A percentile compares a stretch with the other conserved stretches of the same genome.
These are phyloP conservation scores for Arachis hypogaea DNA, from an alignment of 306 rosid genomes.

Conservation along the genomic window DNA sequence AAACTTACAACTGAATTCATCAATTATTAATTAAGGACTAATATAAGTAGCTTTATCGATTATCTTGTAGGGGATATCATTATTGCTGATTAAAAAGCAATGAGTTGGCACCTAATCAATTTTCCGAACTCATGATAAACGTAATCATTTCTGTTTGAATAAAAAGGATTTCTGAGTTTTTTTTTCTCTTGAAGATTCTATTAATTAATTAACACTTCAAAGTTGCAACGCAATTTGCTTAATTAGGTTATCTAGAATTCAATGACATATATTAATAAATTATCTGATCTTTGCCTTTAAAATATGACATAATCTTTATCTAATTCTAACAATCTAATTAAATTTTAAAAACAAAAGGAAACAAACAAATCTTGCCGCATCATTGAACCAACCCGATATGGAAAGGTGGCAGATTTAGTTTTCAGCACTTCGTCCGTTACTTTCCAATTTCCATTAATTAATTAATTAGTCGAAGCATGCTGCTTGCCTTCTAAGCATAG, in stretches of 20 bases:
- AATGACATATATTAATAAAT: not conserved
- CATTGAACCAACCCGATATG: conserved; percentile 45
- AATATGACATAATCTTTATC: not conserved
- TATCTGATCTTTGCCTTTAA: not conserved
- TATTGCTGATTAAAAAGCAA: conserved; percentile 18
- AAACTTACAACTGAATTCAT: conserved; percentile 21
- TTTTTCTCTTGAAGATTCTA: not conserved
- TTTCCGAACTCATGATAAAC: not conserved
- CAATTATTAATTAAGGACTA: conserved; percentile 30
- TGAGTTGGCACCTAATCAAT: not conserved
- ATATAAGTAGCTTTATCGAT: not conserved
- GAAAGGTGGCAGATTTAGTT: conserved; percentile 45
- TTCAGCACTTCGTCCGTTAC: conserved; percentile 28
- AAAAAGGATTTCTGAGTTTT: not conserved
- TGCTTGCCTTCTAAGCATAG: conserved; percentile 62
- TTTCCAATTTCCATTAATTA: conserved; percentile 7
- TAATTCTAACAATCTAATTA: not conserved
- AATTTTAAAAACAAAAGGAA: not conserved
- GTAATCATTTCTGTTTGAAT: not conserved
- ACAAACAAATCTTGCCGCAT: conserved; percentile 49
- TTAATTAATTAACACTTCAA: not conserved
- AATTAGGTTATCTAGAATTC: not conserved
- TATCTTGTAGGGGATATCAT: conserved; percentile 41
- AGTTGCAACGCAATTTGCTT: not conserved
- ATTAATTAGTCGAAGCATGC: conserved; percentile 41